Evolutionary conservation across 805 yeast genomes (phyloP), one percentile per base, ranked within the genome.

Genomic region (Candida endomychidarum): DNA sequence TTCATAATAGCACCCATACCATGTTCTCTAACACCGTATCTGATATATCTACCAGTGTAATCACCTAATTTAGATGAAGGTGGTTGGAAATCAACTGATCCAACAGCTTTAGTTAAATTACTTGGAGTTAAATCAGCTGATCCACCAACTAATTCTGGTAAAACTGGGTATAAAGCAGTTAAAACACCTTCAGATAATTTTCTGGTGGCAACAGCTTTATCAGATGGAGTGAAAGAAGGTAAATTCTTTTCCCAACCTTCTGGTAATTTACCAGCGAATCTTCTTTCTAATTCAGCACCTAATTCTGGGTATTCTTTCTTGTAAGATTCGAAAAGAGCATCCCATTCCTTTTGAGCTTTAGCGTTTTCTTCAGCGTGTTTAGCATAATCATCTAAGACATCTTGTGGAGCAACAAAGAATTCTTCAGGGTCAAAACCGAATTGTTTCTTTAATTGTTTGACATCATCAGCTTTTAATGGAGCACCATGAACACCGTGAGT

Each of bases 1-100:
- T 93, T 91, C 81, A 90, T 78, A 66, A 90, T 85, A 51, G 97
- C 96, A 73, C 96, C 96, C 97, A 91, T 89, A 67, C 87, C 97
- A 72, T 93, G 98, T 77, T 91, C 99, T 73, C 99, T 85, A 51
- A 91, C 96, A 82, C 99, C 99, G 67, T 83, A 91, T 74, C 97
- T 84, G 69, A 91, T 76, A 75, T 91, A 91, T 65, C 96, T 83
- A 63, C 99, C 99, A 43, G 80, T 49, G 76, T 83, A 90, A 60
- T 80, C 80, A 68, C 98, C 98, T 52, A 87, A 72, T 34, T 81
- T 81, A 45, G 88, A 70, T 41, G 79, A 59, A 41, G 88, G 86
- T 41, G 93, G 86, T 78, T 93, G 96, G 90, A 90, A 91, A 69
- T 90, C 96, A 51, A 78, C 78, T 47, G 95, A 87, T 48, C 72